These are phyloP conservation scores for Pezicula radicicola DNA, from an alignment of 2,329 filamentous ascomycete genomes.

Conservation along the genomic window DNA sequence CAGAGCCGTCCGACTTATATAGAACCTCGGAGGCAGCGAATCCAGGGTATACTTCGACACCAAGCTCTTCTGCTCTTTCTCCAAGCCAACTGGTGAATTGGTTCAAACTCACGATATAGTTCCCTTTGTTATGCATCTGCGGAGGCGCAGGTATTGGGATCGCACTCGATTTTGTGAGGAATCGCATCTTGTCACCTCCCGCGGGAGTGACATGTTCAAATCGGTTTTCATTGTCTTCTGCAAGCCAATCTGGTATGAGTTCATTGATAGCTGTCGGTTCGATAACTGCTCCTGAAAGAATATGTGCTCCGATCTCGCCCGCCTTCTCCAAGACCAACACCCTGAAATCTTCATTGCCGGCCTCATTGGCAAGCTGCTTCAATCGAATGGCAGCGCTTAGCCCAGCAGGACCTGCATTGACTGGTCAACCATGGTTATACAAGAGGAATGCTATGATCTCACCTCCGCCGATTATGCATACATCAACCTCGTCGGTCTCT, in stretches of 20 bases:
- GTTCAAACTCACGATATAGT: slow-evolving; percentile 95
- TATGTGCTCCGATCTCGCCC: slow-evolving; percentile 90
- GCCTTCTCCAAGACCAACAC: slow-evolving; percentile 94
- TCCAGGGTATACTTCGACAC: slow-evolving; percentile 93
- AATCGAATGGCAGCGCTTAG: slow-evolving; percentile 89
- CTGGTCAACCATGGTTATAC: slow-evolving; percentile 10
- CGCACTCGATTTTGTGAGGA: slow-evolving; percentile 77
- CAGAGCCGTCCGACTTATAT: slow-evolving; percentile 81
- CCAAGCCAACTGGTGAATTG: slow-evolving; percentile 95
- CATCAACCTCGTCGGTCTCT: slow-evolving; percentile 90
- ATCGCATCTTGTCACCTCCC: slow-evolving; percentile 83
- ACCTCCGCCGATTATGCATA: slow-evolving; percentile 93
- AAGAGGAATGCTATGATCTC: slow-evolving; percentile 21
- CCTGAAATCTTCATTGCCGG: slow-evolving; percentile 92
- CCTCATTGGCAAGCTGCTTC: slow-evolving; percentile 92
- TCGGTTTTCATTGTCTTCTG: slow-evolving; percentile 80
- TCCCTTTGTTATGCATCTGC: slow-evolving; percentile 97
- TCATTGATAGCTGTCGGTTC: slow-evolving; percentile 86
- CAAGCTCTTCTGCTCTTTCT: slow-evolving; percentile 92
- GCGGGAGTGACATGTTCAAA: slow-evolving; percentile 88
- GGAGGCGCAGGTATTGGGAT: slow-evolving; percentile 85
- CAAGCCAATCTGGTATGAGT: slow-evolving; percentile 89
- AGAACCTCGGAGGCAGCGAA: slow-evolving; percentile 93
- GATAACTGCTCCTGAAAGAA: slow-evolving; percentile 92
- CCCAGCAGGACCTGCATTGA: slow-evolving; percentile 70